These are phyloP conservation scores for Stellera chamaejasme DNA, from an alignment of 345 rosid genomes.

Conservation along the genomic window DNA sequence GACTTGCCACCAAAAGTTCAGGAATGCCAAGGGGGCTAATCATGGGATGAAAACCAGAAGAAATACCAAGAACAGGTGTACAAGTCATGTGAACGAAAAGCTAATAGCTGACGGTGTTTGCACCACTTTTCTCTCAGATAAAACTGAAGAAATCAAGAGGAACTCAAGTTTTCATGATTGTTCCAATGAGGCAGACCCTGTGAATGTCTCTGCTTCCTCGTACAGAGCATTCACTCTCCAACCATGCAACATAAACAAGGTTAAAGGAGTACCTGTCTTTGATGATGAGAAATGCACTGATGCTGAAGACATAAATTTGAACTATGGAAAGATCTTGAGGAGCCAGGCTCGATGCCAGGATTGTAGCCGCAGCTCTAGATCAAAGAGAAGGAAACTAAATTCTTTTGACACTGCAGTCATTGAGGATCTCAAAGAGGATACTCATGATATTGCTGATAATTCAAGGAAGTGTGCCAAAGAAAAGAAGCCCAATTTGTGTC, in stretches of 20 bases:
- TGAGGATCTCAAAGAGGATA: slow-evolving; percentile 7
- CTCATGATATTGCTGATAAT: slow-evolving; percentile 8
- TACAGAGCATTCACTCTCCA: slow-evolving; percentile 5
- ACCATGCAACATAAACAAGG: not conserved
- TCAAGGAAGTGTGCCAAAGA: slow-evolving; percentile 10
- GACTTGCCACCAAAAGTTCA: slow-evolving; percentile 10
- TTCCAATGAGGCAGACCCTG: slow-evolving; percentile 6
- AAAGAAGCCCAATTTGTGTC: slow-evolving; percentile 15
- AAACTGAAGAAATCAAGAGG: slow-evolving; percentile 5
- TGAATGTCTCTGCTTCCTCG: slow-evolving; percentile 11
- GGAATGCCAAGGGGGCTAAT: slow-evolving; percentile 16
- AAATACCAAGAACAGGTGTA: slow-evolving; percentile 13
- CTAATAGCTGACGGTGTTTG: slow-evolving; percentile 2
- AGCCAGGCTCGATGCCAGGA: not conserved
- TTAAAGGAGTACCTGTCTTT: slow-evolving; percentile 8
- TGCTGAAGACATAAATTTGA: slow-evolving; percentile 5
- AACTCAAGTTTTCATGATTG: slow-evolving; percentile 3
- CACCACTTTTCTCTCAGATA: slow-evolving; percentile 3
- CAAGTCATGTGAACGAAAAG: slow-evolving; percentile 11
- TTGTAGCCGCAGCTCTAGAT: slow-evolving; percentile 8
- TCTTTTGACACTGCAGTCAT: slow-evolving; percentile 7
- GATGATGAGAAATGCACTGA: slow-evolving; percentile 7
- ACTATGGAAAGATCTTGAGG: slow-evolving; percentile 5
- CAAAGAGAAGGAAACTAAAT: slow-evolving; percentile 19
- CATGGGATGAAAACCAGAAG: slow-evolving; percentile 20